Conservation (phyloP, 2,329 filamentous ascomycete species). For the Talaromyces sp. region DNA sequence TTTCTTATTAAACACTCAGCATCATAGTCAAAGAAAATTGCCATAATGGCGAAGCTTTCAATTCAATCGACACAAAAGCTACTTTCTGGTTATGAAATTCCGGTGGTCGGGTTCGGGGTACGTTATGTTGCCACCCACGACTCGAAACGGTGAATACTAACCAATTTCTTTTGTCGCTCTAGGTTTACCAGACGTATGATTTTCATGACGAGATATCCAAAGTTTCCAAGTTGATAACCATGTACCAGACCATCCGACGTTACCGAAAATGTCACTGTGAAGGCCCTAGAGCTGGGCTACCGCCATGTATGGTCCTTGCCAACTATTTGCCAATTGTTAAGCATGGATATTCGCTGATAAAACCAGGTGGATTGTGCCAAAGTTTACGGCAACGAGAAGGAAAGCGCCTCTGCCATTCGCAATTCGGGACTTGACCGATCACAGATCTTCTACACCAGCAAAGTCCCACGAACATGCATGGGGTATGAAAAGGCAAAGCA, state of each 20-base stretch:
- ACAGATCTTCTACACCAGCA: conserved; percentile 65
- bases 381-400: conserved; percentile 61
- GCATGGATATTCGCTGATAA: neutral
- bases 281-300: conserved; percentile 60
- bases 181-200: conserved; percentile 46
- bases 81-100: conserved; percentile 45
- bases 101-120: conserved; percentile 47
- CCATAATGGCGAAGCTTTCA: conserved; percentile 30
- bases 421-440: conserved; percentile 56
- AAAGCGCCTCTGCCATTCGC: conserved; percentile 57
- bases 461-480: conserved; percentile 56
- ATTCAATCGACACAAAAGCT: conserved; percentile 43
- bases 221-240: neutral
- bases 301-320: conserved; percentile 51
- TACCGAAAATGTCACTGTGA: conserved; percentile 60
- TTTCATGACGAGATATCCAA: neutral
- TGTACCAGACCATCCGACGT: conserved; percentile 56
- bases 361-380: conserved; percentile 60
- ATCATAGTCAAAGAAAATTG: neutral
- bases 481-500: conserved; percentile 67
- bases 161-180: neutral
- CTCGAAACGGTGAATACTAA: conserved; percentile 9
- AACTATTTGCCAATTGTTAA: neutral
- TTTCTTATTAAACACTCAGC: neutral
- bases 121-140: conserved; percentile 11